These are phyloP conservation scores for Fraxinus albicans DNA, from an alignment of 305 asterid species.

Conservation along the genomic window DNA sequence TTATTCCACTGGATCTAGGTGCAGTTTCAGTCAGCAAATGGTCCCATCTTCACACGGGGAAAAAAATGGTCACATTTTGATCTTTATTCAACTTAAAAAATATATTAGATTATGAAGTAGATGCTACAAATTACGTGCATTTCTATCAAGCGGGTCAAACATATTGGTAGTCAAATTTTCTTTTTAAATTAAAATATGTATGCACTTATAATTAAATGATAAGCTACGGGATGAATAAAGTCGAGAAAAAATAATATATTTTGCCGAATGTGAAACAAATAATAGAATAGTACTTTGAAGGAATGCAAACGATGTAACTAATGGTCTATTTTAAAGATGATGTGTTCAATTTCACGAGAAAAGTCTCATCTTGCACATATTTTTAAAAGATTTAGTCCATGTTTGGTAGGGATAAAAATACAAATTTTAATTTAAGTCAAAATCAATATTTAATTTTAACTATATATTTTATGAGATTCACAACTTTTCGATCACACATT, in stretches of 20 bases:
- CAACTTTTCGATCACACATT: background rate
- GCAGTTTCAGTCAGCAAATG: background rate
- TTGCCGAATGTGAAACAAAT: background rate
- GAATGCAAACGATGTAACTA: background rate
- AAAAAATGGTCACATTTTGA: background rate
- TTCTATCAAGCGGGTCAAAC: background rate
- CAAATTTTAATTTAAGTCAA: background rate
- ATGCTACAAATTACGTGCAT: background rate
- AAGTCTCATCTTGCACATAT: background rate
- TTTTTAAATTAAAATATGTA: background rate
- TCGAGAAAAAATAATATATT: background rate
- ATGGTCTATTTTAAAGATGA: background rate
- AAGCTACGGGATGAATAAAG: background rate
- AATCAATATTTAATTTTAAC: no score
- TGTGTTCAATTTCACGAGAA: background rate
- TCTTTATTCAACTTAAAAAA: background rate
- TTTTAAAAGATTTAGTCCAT: background rate
- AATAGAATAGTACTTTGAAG: background rate
- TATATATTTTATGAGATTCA: background rate
- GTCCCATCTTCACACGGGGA: background rate
- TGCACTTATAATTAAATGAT: background rate
- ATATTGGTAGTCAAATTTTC: background rate
- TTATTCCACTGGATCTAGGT: constrained; percentile 7
- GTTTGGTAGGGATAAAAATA: background rate
- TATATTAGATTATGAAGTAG: background rate